Evolutionary conservation across 1,284 basidiomycete genomes (phyloP), one percentile per base, ranked within the genome.

Genomic region (Rhodotorula sp.): DNA sequence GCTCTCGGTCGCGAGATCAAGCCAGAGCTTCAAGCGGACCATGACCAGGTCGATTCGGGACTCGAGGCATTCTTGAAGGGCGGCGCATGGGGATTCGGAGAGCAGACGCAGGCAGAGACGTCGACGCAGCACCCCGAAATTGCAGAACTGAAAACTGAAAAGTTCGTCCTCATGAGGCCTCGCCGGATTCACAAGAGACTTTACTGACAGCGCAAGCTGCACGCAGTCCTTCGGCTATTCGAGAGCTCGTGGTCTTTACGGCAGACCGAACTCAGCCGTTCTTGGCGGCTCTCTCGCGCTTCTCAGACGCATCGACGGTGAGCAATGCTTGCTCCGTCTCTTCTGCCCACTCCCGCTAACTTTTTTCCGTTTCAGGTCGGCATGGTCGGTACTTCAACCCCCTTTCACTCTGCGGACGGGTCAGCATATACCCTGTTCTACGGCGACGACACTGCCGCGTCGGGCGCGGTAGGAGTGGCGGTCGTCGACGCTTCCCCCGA

Each of bases 41-140:
- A 57, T 12, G 39, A 29, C 10, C 62, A 54, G 26, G 62, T 15
- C n/a, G 70, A 74, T 8, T 56, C 26, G 0, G 67, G 64, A 10
- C 70, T 76, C 18, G 62, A 72, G 60, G 68, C 64, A 10, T 76
- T 76, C 62, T 20, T 76, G 47, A 58, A 64, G 10, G 75, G 70
- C 3, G 73, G 69, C 39, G 68, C 59, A 20, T 76, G 75, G 75
- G 68, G 67, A 10, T 76, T 76, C 48, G 75, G 75, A 5, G 57
- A 70, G 48, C 51, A 21, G 62, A 31, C 49, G 18, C 49, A 14
- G 43, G 47, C 34, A n/a, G 18, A 3, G 39, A 16, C 26, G 47
- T 34, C 16, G 34, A 29, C 60, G 1, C n/a, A 39, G 18, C 47
- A 8, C 26, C 58, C 5, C 6, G 58, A 39, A 14, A 58, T 73